Conservation (phyloP, 305 asterid genomes). For the Striga hermonthica region DNA sequence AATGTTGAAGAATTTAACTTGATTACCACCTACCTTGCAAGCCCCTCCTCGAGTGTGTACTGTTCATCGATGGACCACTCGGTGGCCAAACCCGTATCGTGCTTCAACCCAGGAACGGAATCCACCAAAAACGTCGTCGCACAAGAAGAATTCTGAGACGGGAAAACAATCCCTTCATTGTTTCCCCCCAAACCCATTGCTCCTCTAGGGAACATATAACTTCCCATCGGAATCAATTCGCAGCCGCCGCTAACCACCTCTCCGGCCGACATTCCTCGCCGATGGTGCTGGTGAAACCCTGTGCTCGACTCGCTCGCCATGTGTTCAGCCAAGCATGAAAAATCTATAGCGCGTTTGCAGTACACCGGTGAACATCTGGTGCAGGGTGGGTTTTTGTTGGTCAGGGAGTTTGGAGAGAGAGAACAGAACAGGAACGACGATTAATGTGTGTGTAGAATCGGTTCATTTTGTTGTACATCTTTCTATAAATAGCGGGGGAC, state of each 20-base stretch:
- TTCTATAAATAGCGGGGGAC: background rate
- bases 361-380: constrained; percentile 16
- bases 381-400: constrained; percentile 28
- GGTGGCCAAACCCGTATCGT: constrained; percentile 66
- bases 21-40: constrained; percentile 70
- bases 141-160: constrained; percentile 36
- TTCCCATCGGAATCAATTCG: constrained; percentile 39
- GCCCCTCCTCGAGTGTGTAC: constrained; percentile 76
- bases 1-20: constrained; percentile 18
- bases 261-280: constrained; percentile 34
- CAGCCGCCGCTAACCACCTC: constrained; percentile 37
- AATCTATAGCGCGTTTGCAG: constrained; percentile 6
- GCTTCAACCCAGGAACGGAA: constrained; percentile 69
- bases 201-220: constrained; percentile 32
- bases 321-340: constrained; percentile 28
- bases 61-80: constrained; percentile 85
- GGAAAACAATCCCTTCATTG: constrained; percentile 36
- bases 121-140: constrained; percentile 50
- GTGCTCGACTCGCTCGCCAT: constrained; percentile 43
- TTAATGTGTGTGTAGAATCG: constrained; percentile 1
- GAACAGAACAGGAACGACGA: constrained; percentile 10
- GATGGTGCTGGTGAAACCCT: constrained; percentile 34
- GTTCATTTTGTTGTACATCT: background rate
- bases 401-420: constrained; percentile 28
- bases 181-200: constrained; percentile 34